Evolutionary conservation across 2,329 filamentous ascomycete species (phyloP), one percentile per base, ranked within the genome.

Genomic region (Ascochyta fabae): DNA sequence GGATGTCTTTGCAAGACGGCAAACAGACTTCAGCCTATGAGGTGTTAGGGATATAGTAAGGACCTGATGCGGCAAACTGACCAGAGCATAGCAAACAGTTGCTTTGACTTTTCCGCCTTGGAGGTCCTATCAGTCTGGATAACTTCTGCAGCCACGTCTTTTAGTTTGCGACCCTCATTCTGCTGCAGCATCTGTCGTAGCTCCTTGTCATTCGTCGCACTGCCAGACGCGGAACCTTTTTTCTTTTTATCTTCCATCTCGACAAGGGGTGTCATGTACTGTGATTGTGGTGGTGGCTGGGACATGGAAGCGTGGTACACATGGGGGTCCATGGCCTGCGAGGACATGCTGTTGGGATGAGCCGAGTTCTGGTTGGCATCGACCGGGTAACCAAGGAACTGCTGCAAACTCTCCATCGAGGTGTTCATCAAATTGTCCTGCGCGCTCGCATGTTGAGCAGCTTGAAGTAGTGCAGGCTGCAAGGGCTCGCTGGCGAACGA

Each of bases 51-150:
- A 31, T 16, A 27, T 16, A 40, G 16, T 39, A 53, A 9, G 13
- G 24, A 24, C 35, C 13, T 16, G 10, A 22, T 22, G 35, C 19
- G 22, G 23, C 13, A 24, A 36, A 58, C 86, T 68, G 82, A 93
- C 91, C 91, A 96, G 45, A 94, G 81, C 90, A 96, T 94, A 22
- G 91, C 91, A 77, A 95, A 95, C 8, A 95, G 85, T 72, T 95
- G 91, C 58, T 92, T 89, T 23, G 89, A 89, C 66, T 92, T 86
- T 76, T 96, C 91, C 1, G 90, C 91, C 72, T 91, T 90, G 12
- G 90, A 89, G 0, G 90, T 91, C 48, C 89, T 83, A 71, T 94
- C 90, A 64, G 91, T 92, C 40, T 88, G 88, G 62, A 92, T 89
- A 24, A 93, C 83, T 73, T 93, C 89, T 31, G 83, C 81, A 3